phyloP scores from a whole-genome alignment of 306 rosid species.

The Vicia faba region DNA sequence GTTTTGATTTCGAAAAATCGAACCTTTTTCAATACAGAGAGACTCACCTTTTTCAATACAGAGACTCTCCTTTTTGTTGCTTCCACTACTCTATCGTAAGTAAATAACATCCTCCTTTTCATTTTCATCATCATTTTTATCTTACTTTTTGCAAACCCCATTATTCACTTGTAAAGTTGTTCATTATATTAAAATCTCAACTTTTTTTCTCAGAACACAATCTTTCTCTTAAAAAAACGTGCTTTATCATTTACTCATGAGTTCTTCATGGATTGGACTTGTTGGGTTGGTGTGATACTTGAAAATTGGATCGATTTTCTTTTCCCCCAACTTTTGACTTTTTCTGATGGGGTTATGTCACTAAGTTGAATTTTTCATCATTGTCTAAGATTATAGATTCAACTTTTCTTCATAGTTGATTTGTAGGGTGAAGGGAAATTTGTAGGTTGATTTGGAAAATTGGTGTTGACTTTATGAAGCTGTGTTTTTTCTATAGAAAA shows the following conservation, averaged over 20 bases:
- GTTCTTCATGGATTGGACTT: constrained; percentile 15
- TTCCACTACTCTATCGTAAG: constrained; percentile 38
- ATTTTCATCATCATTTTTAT: background rate
- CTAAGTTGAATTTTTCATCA: background rate
- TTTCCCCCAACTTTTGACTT: constrained; percentile 19
- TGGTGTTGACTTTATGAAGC: constrained; percentile 26
- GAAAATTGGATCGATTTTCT: constrained; percentile 24
- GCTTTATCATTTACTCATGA: constrained; percentile 28
- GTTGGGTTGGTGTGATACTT: constrained; percentile 5
- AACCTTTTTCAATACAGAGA: no score
- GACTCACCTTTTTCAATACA: no score
- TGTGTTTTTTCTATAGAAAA: background rate
- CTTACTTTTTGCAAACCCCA: constrained; percentile 17
- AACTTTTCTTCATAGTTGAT: constrained; percentile 1
- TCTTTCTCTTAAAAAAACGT: constrained; percentile 3
- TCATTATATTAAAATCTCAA: constrained; percentile 31
- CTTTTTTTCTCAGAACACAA: constrained; percentile 22
- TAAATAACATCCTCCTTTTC: background rate
- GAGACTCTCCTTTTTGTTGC: constrained; percentile 37
- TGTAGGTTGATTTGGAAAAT: constrained; percentile 1
- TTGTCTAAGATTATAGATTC: background rate
- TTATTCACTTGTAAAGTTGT: constrained; percentile 37
- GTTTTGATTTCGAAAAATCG: no score
- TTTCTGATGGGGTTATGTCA: background rate
- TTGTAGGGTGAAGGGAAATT: background rate